Evolutionary conservation across 148 eudicot genomes (phyloP).

Genomic region (Spergularia marina): DNA sequence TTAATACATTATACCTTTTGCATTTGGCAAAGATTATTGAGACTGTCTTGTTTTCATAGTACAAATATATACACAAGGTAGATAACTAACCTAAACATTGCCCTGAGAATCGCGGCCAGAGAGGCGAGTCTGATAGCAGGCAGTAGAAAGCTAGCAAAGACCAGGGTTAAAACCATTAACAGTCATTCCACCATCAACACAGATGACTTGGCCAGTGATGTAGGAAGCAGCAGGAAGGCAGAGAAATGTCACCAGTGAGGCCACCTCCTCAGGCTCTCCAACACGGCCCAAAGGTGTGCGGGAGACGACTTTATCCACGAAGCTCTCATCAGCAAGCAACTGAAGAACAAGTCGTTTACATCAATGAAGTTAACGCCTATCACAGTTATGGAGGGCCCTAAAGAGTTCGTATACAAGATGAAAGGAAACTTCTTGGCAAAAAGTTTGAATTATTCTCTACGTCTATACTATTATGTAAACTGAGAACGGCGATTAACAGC

Average conservation of each 20-base stretch:
- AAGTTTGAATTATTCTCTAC: background rate
- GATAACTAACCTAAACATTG: background rate
- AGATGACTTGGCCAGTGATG: conserved; percentile 71
- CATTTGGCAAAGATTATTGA: no score
- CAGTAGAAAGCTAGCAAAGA: conserved; percentile 14
- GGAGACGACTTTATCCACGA: conserved; percentile 44
- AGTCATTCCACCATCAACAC: conserved; percentile 83
- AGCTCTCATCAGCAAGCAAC: conserved; percentile 41
- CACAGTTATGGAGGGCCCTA: conserved; percentile 14
- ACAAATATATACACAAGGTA: background rate
- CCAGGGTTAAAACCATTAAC: conserved; percentile 50
- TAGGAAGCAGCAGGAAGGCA: conserved; percentile 95
- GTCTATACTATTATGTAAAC: background rate
- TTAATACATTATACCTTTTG: no score
- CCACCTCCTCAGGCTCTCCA: conserved; percentile 75
- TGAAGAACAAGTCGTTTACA: conserved; percentile 4
- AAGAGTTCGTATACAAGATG: background rate
- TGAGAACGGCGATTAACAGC: background rate
- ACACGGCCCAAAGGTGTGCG: conserved; percentile 62
- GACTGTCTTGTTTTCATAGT: background rate
- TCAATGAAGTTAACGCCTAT: background rate
- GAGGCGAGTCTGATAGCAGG: background rate
- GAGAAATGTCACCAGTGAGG: conserved; percentile 75
- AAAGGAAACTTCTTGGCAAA: background rate
- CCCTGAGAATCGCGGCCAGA: background rate